Conservation (phyloP, 371 early-diverging fungal species). For the Nosema granulosis region DNA sequence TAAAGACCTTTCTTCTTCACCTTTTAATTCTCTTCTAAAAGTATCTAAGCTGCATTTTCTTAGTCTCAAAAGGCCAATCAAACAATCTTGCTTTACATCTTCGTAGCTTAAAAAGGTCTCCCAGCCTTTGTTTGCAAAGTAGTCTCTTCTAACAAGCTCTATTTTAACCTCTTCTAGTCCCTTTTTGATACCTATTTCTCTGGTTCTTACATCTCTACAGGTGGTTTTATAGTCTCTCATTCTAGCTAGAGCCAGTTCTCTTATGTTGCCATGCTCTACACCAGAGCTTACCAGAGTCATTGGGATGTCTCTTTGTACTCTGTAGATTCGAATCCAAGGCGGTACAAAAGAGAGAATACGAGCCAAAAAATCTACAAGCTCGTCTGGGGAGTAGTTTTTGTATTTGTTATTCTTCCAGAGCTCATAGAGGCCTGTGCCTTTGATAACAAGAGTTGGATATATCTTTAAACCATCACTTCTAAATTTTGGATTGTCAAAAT, state of each 20-base stretch:
- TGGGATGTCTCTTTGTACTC: slow-evolving; percentile 99
- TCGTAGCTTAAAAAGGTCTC: slow-evolving; percentile 98
- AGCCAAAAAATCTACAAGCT: slow-evolving; percentile 91
- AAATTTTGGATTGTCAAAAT: slow-evolving; percentile 96
- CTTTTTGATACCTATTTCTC: slow-evolving; percentile 96
- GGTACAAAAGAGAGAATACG: slow-evolving; percentile 90
- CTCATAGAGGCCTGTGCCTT: slow-evolving; percentile 97
- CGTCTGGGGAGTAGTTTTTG: slow-evolving; percentile 94
- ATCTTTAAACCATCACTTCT: slow-evolving; percentile 96
- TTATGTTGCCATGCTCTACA: slow-evolving; percentile 95
- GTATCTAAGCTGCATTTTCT: slow-evolving; percentile 82
- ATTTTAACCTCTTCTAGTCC: slow-evolving; percentile 81
- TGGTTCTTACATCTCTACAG: slow-evolving; percentile 94
- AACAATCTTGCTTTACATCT: slow-evolving; percentile 91
- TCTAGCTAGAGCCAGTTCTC: slow-evolving; percentile 88
- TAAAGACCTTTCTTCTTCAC: slow-evolving; percentile 69
- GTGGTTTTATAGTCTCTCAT: slow-evolving; percentile 92
- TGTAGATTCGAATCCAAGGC: slow-evolving; percentile 98
- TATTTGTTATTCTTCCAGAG: slow-evolving; percentile 95
- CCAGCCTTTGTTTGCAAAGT: slow-evolving; percentile 97
- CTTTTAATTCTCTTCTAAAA: slow-evolving; percentile 82
- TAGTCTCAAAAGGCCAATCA: slow-evolving; percentile 89
- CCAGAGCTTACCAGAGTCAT: slow-evolving; percentile 99
- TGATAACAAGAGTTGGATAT: slow-evolving; percentile 97
- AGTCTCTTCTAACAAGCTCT: slow-evolving; percentile 93